phyloP scores from a whole-genome alignment of 2,329 filamentous ascomycete species.

The Colletotrichum orchidophilum region DNA sequence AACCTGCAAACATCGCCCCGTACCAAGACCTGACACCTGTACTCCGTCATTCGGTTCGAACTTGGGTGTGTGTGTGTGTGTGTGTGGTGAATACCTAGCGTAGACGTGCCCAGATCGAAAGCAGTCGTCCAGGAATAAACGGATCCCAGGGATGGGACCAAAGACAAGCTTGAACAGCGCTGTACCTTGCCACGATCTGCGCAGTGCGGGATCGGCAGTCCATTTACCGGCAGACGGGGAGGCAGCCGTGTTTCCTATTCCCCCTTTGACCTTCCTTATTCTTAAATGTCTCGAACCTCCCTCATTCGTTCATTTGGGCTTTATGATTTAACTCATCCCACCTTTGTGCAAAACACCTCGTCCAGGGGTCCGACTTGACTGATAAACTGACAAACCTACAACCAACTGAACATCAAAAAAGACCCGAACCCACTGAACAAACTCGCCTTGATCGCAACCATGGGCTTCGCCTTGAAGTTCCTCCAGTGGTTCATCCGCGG shows the following conservation, averaged over 20 bases:
- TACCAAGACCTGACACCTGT: constrained; percentile 18
- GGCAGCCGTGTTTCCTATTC: not conserved
- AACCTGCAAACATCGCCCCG: constrained; percentile 27
- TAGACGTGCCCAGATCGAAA: not conserved
- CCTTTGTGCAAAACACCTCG: not conserved
- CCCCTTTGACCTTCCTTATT: not conserved
- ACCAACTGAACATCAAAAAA: not conserved
- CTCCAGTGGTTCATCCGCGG: constrained; percentile 76
- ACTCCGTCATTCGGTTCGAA: constrained; percentile 3
- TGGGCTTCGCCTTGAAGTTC: constrained; percentile 66
- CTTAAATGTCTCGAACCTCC: constrained; percentile 15
- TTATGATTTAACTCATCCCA: not conserved
- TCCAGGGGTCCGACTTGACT: not conserved
- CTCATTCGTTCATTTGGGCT: not conserved
- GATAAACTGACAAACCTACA: not conserved
- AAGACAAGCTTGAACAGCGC: not conserved
- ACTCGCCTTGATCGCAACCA: not conserved
- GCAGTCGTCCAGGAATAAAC: not conserved
- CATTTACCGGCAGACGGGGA: constrained; percentile 12
- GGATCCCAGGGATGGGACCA: not conserved
- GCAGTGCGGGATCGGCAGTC: constrained; percentile 23
- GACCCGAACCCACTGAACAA: not conserved
- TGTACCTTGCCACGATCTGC: constrained; percentile 27
- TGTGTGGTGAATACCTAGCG: not conserved
- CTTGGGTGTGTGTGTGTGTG: not conserved